These are phyloP conservation scores for Schizophyllum amplum DNA, from an alignment of 1,284 basidiomycete species.

Conservation along the genomic window DNA sequence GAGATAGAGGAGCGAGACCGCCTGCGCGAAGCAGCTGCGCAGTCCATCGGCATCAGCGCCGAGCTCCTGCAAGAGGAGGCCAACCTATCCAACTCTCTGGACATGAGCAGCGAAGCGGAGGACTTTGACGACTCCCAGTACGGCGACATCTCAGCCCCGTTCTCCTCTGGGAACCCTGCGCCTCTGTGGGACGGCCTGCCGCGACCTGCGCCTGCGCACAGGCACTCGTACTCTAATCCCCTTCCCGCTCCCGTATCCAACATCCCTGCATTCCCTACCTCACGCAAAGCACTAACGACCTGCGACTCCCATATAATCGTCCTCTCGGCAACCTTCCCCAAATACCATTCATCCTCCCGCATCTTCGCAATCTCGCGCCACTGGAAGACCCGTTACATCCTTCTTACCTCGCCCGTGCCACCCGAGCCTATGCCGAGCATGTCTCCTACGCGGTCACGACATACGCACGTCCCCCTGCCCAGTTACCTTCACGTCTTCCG, in stretches of 20 bases:
- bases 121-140: no score
- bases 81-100: neutral
- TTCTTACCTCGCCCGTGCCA: slow-evolving; percentile 44
- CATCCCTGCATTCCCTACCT: slow-evolving; percentile 55
- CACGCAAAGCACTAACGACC: slow-evolving; percentile 36
- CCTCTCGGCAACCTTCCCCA: slow-evolving; percentile 45
- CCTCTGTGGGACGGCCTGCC: neutral
- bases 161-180: neutral
- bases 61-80: neutral
- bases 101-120: neutral
- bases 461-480: neutral
- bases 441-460: neutral
- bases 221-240: slow-evolving; percentile 7
- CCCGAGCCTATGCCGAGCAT: neutral
- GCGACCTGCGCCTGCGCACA: neutral
- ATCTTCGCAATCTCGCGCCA: slow-evolving; percentile 63
- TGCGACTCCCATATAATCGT: slow-evolving; percentile 28
- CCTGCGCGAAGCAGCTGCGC: slow-evolving; percentile 64
- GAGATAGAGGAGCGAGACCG: slow-evolving; percentile 67
- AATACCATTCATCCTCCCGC: slow-evolving; percentile 59
- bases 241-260: neutral
- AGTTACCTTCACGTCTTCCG: neutral
- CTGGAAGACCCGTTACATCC: slow-evolving; percentile 59
- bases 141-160: neutral
- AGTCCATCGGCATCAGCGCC: slow-evolving; percentile 53